Percentiles rank a stretch among this genome's conserved stretches.
These are phyloP conservation scores for Cylindrotheca fusiformis DNA, from an alignment of 108 stramenopile genomes.

Conservation along the genomic window DNA sequence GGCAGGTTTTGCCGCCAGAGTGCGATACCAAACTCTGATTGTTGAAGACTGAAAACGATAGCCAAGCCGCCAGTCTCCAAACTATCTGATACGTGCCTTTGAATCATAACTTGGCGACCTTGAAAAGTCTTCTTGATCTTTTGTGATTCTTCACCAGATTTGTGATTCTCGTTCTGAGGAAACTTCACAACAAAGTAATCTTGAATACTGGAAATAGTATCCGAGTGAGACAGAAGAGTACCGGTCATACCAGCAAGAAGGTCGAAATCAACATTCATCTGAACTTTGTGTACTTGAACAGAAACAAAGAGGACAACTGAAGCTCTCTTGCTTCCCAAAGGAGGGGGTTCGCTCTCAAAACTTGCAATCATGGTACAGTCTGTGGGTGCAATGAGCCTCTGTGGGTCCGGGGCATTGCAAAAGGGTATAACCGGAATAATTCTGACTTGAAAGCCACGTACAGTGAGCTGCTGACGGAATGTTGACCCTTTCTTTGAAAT, in stretches of 20 bases:
- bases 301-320: conserved; percentile 47
- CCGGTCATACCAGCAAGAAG: conserved; percentile 44
- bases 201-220: too few species aligned
- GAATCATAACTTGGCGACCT: conserved; percentile 27
- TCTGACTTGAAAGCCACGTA: conserved; percentile 44
- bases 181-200: too few species aligned
- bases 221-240: conserved; percentile 49
- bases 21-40: conserved; percentile 9
- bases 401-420: conserved; percentile 24
- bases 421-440: conserved; percentile 45
- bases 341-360: conserved; percentile 54
- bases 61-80: conserved; percentile 33
- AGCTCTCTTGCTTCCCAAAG: conserved; percentile 14
- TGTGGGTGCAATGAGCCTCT: conserved; percentile 45
- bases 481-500: conserved; percentile 31
- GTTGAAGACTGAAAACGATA: conserved; percentile 28
- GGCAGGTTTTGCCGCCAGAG: conserved; percentile 49
- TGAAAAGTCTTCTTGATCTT: conserved; percentile 19
- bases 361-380: conserved; percentile 56
- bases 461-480: conserved; percentile 55
- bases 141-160: too few species aligned
- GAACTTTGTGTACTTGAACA: conserved; percentile 42
- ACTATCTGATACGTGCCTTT: conserved; percentile 25
- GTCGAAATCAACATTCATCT: conserved; percentile 51
- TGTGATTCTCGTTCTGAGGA: too few species aligned